These are phyloP conservation scores for Artemisia annua DNA, from an alignment of 129 eudicot species.

Conservation along the genomic window DNA sequence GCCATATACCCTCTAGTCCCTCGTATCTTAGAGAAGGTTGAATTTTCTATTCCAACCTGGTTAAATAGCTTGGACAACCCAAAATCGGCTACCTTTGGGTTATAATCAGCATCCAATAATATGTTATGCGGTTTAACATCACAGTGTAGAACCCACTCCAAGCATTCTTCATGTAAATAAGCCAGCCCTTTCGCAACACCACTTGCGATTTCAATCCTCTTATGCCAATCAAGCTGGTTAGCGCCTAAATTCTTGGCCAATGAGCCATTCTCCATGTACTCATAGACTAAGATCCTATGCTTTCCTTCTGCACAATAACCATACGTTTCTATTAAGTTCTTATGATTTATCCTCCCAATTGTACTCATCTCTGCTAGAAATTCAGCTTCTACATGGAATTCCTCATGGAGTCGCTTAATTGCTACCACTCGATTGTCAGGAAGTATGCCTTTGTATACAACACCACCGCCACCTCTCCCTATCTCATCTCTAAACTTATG, in stretches of 20 bases:
- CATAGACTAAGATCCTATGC: constrained; percentile 10
- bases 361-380: constrained; percentile 16
- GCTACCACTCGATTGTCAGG: background rate
- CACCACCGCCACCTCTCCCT: constrained; percentile 2
- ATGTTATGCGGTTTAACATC: constrained; percentile 52
- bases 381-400: constrained; percentile 4
- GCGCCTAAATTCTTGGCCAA: constrained; percentile 7
- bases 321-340: constrained; percentile 8
- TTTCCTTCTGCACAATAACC: constrained; percentile 13
- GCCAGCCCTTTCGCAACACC: constrained; percentile 49
- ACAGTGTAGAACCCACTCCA: constrained; percentile 52
- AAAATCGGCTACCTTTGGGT: constrained; percentile 47
- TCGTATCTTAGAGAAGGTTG: constrained; percentile 30
- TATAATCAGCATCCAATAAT: constrained; percentile 36
- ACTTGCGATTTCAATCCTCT: constrained; percentile 31
- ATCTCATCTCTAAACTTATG: background rate
- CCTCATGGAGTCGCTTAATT: constrained; percentile 10
- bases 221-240: constrained; percentile 33
- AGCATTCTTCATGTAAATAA: constrained; percentile 57
- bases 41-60: constrained; percentile 2
- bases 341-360: constrained; percentile 11
- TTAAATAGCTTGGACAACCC: constrained; percentile 43
- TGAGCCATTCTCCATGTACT: constrained; percentile 14
- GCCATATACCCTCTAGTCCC: constrained; percentile 50
- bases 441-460: constrained; percentile 2